Percentiles rank a stretch among this genome's conserved stretches.
These are phyloP conservation scores for Dissophora ornata DNA, from an alignment of 192 early-diverging fungal genomes.

Conservation along the genomic window DNA sequence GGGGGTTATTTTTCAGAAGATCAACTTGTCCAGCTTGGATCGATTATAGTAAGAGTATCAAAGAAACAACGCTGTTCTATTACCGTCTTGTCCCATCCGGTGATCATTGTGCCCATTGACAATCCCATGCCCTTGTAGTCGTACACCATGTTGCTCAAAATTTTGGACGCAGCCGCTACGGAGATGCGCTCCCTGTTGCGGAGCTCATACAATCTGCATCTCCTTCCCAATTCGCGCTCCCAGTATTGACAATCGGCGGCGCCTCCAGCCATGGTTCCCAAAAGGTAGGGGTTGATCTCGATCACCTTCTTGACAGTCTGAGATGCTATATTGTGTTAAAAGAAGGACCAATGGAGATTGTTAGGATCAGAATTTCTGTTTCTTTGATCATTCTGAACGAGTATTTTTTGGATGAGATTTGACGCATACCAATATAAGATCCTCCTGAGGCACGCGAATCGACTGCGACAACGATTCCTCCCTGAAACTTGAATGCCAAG, in stretches of 20 bases:
- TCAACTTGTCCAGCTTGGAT: no score
- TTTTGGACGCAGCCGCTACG: constrained; percentile 96
- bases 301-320: constrained; percentile 98
- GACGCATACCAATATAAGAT: constrained; percentile 84
- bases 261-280: constrained; percentile 99
- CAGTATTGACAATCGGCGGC: constrained; percentile 99
- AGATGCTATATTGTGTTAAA: constrained; percentile 72
- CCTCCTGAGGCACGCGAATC: constrained; percentile 98
- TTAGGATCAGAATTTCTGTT: no score
- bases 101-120: constrained; percentile 99
- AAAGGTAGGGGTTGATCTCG: constrained; percentile 97
- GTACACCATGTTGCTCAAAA: constrained; percentile 97
- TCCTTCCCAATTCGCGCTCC: constrained; percentile 96
- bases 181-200: constrained; percentile 99
- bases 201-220: constrained; percentile 94
- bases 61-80: constrained; percentile 14
- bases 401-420: no score
- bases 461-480: constrained; percentile 93
- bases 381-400: no score
- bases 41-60: no score
- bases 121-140: constrained; percentile 99
- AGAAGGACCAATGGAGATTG: no score
- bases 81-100: constrained; percentile 96
- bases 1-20: not conserved
- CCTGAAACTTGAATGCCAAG: constrained; percentile 95